Percentiles rank a stretch among this genome's conserved stretches.
Conservation (phyloP, 345 rosid genomes). For the Cochlearia excelsa region DNA sequence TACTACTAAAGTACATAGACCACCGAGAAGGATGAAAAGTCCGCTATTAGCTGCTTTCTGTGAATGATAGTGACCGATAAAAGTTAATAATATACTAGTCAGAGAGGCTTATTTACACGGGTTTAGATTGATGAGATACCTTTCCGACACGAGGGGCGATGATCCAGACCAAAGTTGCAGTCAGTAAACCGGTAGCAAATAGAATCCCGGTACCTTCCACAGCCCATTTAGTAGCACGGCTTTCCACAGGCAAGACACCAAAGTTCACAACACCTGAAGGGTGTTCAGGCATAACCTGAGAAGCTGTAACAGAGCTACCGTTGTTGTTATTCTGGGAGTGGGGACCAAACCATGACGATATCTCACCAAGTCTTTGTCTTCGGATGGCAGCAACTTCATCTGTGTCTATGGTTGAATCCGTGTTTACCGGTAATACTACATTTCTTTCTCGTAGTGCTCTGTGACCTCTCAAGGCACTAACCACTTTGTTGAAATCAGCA, state of each 20-base stretch:
- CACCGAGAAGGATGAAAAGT: conserved; percentile 87
- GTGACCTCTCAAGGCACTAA: conserved; percentile 67
- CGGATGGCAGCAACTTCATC: conserved; percentile 76
- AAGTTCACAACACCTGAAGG: conserved; percentile 50
- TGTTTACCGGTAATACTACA: too few relatives aligned
- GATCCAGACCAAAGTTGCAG: conserved; percentile 91
- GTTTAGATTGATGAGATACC: conserved; percentile 40
- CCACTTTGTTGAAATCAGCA: conserved; percentile 62
- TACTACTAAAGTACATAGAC: conserved; percentile 79
- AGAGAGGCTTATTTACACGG: too few relatives aligned
- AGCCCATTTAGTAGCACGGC: conserved; percentile 88
- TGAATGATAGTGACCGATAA: conserved; percentile 14
- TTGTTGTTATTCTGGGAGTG: conserved; percentile 36
- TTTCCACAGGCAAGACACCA: conserved; percentile 51
- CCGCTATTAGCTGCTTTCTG: conserved; percentile 47
- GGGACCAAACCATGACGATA: conserved; percentile 80
- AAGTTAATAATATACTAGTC: too few relatives aligned
- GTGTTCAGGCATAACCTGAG: conserved; percentile 67
- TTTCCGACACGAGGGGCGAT: conserved; percentile 98
- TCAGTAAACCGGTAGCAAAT: conserved; percentile 87
- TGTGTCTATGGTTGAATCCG: conserved; percentile 45
- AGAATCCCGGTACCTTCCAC: conserved; percentile 94
- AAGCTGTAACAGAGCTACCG: conserved; percentile 43
- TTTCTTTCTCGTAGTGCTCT: conserved; percentile 66
- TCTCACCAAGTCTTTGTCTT: conserved; percentile 82